Evolutionary conservation across 1,284 basidiomycete genomes (phyloP), one percentile per base, ranked within the genome.

Genomic region (Ceratorhiza oryzae-sativae): DNA sequence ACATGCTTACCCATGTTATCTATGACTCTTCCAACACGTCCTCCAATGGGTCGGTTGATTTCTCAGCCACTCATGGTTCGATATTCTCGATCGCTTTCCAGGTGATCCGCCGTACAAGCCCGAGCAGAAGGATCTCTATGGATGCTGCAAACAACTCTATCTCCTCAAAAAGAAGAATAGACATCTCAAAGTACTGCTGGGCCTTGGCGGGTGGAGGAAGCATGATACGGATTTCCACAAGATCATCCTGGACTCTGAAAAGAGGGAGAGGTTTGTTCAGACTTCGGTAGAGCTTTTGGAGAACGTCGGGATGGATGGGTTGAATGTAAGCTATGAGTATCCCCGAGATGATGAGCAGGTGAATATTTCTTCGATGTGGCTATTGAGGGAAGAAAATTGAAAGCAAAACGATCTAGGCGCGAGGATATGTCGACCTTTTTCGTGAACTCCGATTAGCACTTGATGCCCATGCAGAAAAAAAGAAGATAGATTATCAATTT

Each of bases 41-140:
- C 76, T 82, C 88, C 36, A 90, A 94, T 53, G 95, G 95, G 25
- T 93, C 93, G 78, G 94, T 95, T n/a, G 80, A 86, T 76, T 82
- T 98, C 65, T 95, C 93, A 41, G 97, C 98, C 78, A 80, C 85
- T 98, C 96, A 96, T n/a, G n/a, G n/a, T 90, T 95, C 0, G 97
- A 98, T 82, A 89, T 95, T 77, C 90, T 95, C 78, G 95, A 93
- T 56, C 92, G 93, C 77, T 91, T 92, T 73, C 86, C 87, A 1
- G 88, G 88, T 25, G 97, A 99, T 79, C 90, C 89, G 4, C 97
- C 95, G 95, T 91, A 94, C 76, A 56, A 71, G 51, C 95, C 97
- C 72, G 79, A 79, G 71, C 92, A 89, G 60, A 88, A 84, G 75
- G 95, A 97, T 79, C 86, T 98, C 32, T 97, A 97, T 77, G 96